Base-by-base conservation (phyloP, 2,329 filamentous ascomycete species). In the Pseudogymnoascus verrucosus region DNA sequence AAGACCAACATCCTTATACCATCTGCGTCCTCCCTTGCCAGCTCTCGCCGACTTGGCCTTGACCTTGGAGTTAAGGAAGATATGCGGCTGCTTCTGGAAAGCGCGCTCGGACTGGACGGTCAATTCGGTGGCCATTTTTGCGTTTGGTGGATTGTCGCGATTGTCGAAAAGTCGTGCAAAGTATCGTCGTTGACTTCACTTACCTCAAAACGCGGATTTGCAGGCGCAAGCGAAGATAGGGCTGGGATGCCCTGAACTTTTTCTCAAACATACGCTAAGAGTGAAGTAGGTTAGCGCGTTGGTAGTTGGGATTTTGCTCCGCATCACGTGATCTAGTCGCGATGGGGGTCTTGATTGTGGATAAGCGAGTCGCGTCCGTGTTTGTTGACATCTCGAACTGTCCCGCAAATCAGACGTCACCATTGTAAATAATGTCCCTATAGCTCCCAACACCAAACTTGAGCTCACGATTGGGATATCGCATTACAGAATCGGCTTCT, bases 41-140 rank as follows among this genome's bases (percentile, higher is more conserved):
- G 89, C 89, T 79, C 88, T 89, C 80, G 84, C 83, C 79, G 89
- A 91, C 82, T 90, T 89, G 78, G 87, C 82, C 86, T 92, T 91
- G 80, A 84, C 83, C 89, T 99, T 99, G 79, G 89, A 85, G 89
- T 98, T 97, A 77, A 90, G 88, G 91, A 98, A 99, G 87, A 99
- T 96, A 84, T 99, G 95, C 81, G 95, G 95, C 88, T 99, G 93
- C 89, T 99, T 99, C 84, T 98, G 95, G 91, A 90, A 99, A 87
- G 95, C 95, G 85, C 95, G 93, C 89, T 99, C 95, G 80, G 91
- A 96, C 89, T 99, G 95, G 82, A 99, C 95, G 81, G 92, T 96
- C 84, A 97, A 87, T 86, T 96, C 92, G 87, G 92, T 96, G 80
- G 92, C 92, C 92, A 96, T 96, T 81, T 31, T 73, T 71, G 71